phyloP scores from a whole-genome alignment of 345 rosid species.

The Bruguiera sexangula region DNA sequence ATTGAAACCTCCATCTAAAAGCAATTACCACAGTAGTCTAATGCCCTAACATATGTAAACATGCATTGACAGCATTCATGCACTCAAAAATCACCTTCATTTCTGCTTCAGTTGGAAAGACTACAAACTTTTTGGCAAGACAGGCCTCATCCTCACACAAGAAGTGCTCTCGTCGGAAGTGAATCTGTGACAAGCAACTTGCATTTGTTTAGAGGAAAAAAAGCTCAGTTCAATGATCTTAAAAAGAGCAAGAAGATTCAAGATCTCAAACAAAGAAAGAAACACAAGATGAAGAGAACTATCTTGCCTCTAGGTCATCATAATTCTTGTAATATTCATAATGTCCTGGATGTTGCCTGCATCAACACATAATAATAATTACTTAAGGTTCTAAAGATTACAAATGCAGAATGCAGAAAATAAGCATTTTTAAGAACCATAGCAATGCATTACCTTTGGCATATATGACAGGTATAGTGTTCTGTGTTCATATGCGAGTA shows the following conservation, averaged over 20 bases:
- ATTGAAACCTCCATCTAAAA: no score
- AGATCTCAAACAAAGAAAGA: not conserved
- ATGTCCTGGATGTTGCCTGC: slow-evolving; percentile 90
- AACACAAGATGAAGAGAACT: not conserved
- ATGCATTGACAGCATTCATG: no score
- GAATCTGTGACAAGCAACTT: slow-evolving; percentile 53
- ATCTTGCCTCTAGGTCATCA: slow-evolving; percentile 82
- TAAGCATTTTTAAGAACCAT: not conserved
- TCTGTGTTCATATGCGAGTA: slow-evolving; percentile 89
- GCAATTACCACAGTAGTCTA: no score
- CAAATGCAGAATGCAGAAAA: not conserved
- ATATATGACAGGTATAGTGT: slow-evolving; percentile 87
- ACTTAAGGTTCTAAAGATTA: not conserved
- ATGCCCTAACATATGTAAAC: not conserved
- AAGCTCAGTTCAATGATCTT: not conserved
- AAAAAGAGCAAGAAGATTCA: not conserved
- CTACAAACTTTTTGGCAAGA: slow-evolving; percentile 84
- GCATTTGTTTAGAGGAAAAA: not conserved
- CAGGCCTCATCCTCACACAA: slow-evolving; percentile 95
- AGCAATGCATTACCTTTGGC: slow-evolving; percentile 64
- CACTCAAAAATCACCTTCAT: slow-evolving; percentile 60
- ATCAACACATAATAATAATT: slow-evolving; percentile 8
- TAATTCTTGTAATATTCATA: slow-evolving; percentile 83
- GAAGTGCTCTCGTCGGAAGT: slow-evolving; percentile 80
- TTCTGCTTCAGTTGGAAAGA: slow-evolving; percentile 80